These are phyloP conservation scores for Trametes maxima DNA, from an alignment of 768 basidiomycete species.

Conservation along the genomic window DNA sequence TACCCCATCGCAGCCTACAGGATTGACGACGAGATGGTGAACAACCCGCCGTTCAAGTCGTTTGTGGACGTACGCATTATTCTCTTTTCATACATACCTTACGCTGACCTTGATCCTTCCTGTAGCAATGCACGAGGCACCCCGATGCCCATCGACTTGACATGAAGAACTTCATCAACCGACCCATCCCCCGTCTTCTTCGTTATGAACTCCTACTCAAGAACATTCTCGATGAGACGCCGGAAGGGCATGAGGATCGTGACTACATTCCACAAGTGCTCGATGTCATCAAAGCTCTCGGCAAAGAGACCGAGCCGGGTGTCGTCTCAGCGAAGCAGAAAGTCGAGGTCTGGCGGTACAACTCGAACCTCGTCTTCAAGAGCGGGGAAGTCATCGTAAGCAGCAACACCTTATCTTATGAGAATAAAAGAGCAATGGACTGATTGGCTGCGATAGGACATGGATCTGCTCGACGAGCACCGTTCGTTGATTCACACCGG, in stretches of 20 bases:
- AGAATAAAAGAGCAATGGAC: not conserved
- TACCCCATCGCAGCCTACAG: conserved; percentile 89
- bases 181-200: conserved; percentile 86
- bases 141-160: conserved; percentile 81
- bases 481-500: conserved; percentile 84
- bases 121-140: conserved; percentile 56
- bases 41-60: conserved; percentile 75
- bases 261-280: conserved; percentile 83
- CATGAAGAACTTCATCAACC: conserved; percentile 91
- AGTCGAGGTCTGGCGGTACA: conserved; percentile 88
- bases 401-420: not conserved
- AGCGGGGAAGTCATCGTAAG: conserved; percentile 68
- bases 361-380: conserved; percentile 79
- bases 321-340: conserved; percentile 85
- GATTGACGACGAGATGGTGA: conserved; percentile 86
- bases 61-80: conserved; percentile 72
- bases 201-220: conserved; percentile 88
- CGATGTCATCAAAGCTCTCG: conserved; percentile 83
- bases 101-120: not conserved
- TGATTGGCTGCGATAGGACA: conserved; percentile 52
- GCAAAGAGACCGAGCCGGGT: conserved; percentile 86
- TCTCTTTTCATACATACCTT: not conserved
- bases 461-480: conserved; percentile 85
- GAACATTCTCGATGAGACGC: conserved; percentile 75
- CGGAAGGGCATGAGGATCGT: conserved; percentile 75